Evolutionary conservation across 441 rosid genomes (phyloP), one percentile per base, ranked within the genome.

Genomic region (Dalechampia spathulata): DNA sequence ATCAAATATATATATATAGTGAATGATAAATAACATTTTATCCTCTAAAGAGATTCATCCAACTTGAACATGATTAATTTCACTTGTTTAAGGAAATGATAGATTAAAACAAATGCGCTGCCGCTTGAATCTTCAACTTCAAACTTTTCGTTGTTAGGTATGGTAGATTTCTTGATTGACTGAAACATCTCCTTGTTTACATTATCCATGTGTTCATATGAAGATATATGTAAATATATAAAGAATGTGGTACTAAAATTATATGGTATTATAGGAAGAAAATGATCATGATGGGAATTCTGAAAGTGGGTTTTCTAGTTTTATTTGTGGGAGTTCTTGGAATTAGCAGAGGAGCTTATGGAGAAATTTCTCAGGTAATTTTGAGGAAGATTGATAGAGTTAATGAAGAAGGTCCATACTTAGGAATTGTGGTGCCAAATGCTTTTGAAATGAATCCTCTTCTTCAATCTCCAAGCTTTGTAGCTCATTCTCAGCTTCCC

Each of bases 391-490:
- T 85, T 0, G 37, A 27, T 5, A 22, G 3, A n/a, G 64, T 75
- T 7, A 85, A 83, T 58, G 49, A 22, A 41, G 49, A 44, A 32
- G 88, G 88, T 58, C 83, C 83, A 1, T 79, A 67, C 52, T 60
- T 83, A 0, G 88, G 88, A 7, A 70, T 79, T 36, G 32, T 81
- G 5, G 77, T 75, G 51, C 88, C 93, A 42, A 83, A 85, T 62
- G 52, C 74, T 17, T 87, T 55, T 55, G 93, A 87, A 73, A 75
- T 85, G 78, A 74, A 69, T 59, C 96, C 96, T 72, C 86, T 87
- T 68, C 68, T 87, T 16, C 74, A 55, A 16, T 81, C 88, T 60
- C 23, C 61, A 32, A 71, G 70, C 36, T 87, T 76, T 72, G 30
- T 50, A 15, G 61, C 86, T 17, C 20, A 63, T 70, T 47, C 36